Percentiles rank a stretch among this genome's conserved stretches.
These are phyloP conservation scores for Diplodia seriata DNA, from an alignment of 2,329 filamentous ascomycete species.

Conservation along the genomic window DNA sequence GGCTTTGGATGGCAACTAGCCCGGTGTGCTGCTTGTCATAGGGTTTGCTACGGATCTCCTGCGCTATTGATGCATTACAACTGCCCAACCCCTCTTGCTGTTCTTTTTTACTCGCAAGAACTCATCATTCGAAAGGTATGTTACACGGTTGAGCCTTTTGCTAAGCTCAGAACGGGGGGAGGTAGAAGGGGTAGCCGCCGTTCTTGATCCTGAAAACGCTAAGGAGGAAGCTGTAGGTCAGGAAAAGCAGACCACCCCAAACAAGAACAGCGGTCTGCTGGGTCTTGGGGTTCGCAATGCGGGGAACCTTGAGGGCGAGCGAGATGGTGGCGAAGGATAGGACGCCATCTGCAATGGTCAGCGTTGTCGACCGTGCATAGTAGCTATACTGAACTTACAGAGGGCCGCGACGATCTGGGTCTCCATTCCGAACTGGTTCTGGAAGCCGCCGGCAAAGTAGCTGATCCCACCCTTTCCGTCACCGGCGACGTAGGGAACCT, in stretches of 20 bases:
- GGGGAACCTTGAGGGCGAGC: constrained; percentile 91
- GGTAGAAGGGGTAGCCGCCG: constrained; percentile 88
- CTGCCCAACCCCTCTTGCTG: too few relatives aligned
- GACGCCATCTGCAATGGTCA: constrained; percentile 67
- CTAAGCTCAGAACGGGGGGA: constrained; percentile 77
- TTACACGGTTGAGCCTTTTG: constrained; percentile 4
- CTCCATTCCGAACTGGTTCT: constrained; percentile 91
- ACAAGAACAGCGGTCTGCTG: constrained; percentile 83
- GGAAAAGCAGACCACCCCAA: constrained; percentile 78
- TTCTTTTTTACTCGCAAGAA: not conserved
- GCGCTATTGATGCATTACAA: not conserved
- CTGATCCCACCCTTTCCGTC: constrained; percentile 84
- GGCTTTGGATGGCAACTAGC: constrained; percentile 12
- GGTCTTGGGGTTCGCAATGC: constrained; percentile 75
- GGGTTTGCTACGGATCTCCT: not conserved
- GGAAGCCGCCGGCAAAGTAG: constrained; percentile 92
- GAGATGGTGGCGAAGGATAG: constrained; percentile 89
- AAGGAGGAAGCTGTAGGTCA: constrained; percentile 91
- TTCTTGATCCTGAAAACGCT: constrained; percentile 97
- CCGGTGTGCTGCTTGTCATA: not conserved
- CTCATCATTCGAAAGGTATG: not conserved
- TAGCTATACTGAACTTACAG: constrained; percentile 67
- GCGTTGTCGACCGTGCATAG: constrained; percentile 9
- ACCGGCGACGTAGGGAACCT: constrained; percentile 88
- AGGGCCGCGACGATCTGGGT: constrained; percentile 93